These are phyloP conservation scores for Auricularia sp. DNA, from an alignment of 768 basidiomycete species.

Conservation along the genomic window DNA sequence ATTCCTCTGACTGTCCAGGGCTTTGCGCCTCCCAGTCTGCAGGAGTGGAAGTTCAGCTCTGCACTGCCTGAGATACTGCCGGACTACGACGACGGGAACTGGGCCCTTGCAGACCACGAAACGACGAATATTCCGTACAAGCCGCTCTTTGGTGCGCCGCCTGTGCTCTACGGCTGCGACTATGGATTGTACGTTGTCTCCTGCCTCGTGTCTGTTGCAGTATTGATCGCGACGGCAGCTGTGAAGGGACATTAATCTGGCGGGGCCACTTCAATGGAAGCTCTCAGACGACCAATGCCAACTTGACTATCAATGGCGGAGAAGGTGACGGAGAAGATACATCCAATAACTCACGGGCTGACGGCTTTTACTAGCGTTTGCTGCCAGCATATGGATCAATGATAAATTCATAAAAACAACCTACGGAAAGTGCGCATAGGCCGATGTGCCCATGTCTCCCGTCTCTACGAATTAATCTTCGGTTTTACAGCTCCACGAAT, in stretches of 20 bases:
- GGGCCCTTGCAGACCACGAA: slow-evolving; percentile 61
- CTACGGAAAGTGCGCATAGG: slow-evolving; percentile 53
- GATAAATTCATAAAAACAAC: slow-evolving; percentile 60
- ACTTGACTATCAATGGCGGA: slow-evolving; percentile 73
- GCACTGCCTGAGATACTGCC: slow-evolving; percentile 59
- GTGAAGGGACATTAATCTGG: slow-evolving; percentile 75
- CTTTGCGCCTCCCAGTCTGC: slow-evolving; percentile 24
- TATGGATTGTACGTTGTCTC: slow-evolving; percentile 59
- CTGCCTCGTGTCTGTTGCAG: slow-evolving; percentile 1
- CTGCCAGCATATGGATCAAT: slow-evolving; percentile 76
- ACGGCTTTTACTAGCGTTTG: slow-evolving; percentile 43
- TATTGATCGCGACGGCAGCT: slow-evolving; percentile 32
- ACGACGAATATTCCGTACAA: slow-evolving; percentile 62
- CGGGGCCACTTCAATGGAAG: slow-evolving; percentile 59
- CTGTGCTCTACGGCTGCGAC: slow-evolving; percentile 77
- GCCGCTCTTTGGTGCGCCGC: slow-evolving; percentile 63
- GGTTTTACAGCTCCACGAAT: slow-evolving; percentile 46
- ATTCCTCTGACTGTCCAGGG: background rate
- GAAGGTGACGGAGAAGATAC: slow-evolving; percentile 37
- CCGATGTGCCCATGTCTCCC: background rate
- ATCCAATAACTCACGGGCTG: background rate
- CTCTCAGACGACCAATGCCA: slow-evolving; percentile 24
- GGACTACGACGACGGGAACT: slow-evolving; percentile 50
- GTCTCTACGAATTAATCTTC: background rate
- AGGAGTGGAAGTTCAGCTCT: slow-evolving; percentile 65